These are phyloP conservation scores for Podochytrium sp. DNA, from an alignment of 192 early-diverging fungal genomes.

Conservation along the genomic window DNA sequence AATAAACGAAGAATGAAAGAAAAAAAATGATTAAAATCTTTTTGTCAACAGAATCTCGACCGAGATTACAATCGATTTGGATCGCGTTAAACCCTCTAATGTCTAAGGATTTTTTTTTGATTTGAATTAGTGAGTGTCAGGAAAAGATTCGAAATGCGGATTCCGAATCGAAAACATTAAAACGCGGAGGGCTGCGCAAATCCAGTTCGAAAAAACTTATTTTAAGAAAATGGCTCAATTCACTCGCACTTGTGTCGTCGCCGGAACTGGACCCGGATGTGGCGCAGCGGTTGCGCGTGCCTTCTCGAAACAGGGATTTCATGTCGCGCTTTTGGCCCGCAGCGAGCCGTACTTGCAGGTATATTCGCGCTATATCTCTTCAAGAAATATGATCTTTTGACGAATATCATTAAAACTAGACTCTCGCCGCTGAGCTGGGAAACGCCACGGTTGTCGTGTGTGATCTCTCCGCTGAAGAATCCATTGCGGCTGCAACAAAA, in stretches of 20 bases:
- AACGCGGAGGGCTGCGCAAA: too few relatives aligned
- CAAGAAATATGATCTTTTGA: background rate
- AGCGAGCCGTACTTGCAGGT: conserved; percentile 8
- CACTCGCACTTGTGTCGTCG: conserved; percentile 18
- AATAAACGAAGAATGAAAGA: too few relatives aligned
- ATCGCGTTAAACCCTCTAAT: too few relatives aligned
- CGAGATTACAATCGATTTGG: too few relatives aligned
- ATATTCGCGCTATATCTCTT: background rate
- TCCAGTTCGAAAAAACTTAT: too few relatives aligned
- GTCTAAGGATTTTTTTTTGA: too few relatives aligned
- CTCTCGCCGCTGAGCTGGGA: conserved; percentile 20
- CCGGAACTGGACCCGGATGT: conserved; percentile 38
- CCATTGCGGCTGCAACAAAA: background rate
- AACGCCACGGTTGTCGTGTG: conserved; percentile 16
- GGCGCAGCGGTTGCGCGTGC: conserved; percentile 33
- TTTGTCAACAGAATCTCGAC: too few relatives aligned
- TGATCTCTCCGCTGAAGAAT: background rate
- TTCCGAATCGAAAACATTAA: too few relatives aligned
- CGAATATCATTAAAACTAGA: background rate
- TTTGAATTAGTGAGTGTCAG: too few relatives aligned
- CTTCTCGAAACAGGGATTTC: conserved; percentile 37
- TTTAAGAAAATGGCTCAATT: too few relatives aligned
- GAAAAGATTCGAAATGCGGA: too few relatives aligned
- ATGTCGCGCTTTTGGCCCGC: conserved; percentile 40
- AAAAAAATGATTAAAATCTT: too few relatives aligned